Evolutionary conservation across 2,329 filamentous ascomycete species (phyloP).

Genomic region (Rachicladosporium sp.): DNA sequence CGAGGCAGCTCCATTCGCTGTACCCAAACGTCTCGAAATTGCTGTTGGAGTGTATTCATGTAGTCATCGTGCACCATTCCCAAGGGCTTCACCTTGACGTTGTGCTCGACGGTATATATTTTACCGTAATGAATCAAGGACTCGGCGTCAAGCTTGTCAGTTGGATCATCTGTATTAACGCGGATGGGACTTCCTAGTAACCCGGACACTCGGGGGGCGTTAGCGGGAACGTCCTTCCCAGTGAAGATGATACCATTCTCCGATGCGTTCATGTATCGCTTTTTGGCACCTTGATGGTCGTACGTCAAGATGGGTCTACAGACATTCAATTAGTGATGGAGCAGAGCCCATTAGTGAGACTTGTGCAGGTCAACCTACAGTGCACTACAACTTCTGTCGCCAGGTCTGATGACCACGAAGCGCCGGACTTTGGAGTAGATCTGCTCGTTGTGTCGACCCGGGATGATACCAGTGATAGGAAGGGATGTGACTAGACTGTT

Average conservation of each 20-base stretch:
- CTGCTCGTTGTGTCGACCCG: slow-evolving; percentile 1
- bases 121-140: slow-evolving; percentile 7
- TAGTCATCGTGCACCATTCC: slow-evolving; percentile 2
- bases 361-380: neutral
- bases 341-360: too few species aligned
- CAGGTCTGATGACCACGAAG: slow-evolving; percentile 5
- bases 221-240: neutral
- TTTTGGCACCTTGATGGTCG: slow-evolving; percentile 7
- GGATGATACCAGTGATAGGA: neutral
- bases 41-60: neutral
- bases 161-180: neutral
- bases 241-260: slow-evolving; percentile 7
- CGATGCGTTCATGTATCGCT: slow-evolving; percentile 1
- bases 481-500: neutral
- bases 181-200: slow-evolving; percentile 1
- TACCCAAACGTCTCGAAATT: slow-evolving; percentile 2
- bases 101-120: slow-evolving; percentile 7
- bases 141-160: neutral
- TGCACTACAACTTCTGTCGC: neutral
- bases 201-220: neutral
- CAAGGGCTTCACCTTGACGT: slow-evolving; percentile 4
- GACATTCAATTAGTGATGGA: too few species aligned
- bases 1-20: too few species aligned
- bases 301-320: slow-evolving; percentile 14
- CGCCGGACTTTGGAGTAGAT: slow-evolving; percentile 4